Evolutionary conservation across 2,329 filamentous ascomycete genomes (phyloP), one percentile per base, ranked within the genome.

Genomic region (Macrophomina tecta): DNA sequence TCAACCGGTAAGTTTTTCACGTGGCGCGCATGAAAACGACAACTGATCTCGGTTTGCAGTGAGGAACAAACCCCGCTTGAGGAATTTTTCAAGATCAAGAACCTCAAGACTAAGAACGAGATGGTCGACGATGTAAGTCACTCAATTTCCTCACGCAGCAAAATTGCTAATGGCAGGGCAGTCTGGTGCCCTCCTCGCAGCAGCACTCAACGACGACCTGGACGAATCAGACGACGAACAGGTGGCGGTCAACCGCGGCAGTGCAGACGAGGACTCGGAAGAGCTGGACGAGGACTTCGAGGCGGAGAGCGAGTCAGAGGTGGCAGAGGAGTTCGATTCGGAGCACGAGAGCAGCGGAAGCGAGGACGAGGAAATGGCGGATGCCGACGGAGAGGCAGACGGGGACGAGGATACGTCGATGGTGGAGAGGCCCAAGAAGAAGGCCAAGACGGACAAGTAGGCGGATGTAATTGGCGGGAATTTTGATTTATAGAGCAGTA

Each of bases 61-160:
- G 95, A 99, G 82, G 95, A 99, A 78, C 92, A 98, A 80, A 92
- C 95, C 81, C 92, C 92, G 6, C 87, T 99, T n/a, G 95, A 99
- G 79, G 90, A 91, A 72, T 99, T 99, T 83, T 97, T 99, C 87
- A 95, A 96, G 81, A 88, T 93, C 72, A 98, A 98, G 85, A 91
- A 90, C 69, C 87, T 99, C 75, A 92, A 94, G 65, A 94, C 96
- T 67, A 98, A 97, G 89, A 99, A 99, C 79, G 95, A 99, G 82
- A 97, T 99, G 83, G 91, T 96, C 69, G 95, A 97, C 77, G 95
- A 99, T 73, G 91, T 92, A 77, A 89, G 64, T 55, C 9, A 34
- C 14, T 28, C 14, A n/a, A 12, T 61, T 52, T 65, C 68, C 55
- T 64, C 36, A 48, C 42, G 62, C 49, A 7, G 67, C 55, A 51